Conservation (phyloP, 768 basidiomycete genomes). For the Lactifluus echinatus region DNA sequence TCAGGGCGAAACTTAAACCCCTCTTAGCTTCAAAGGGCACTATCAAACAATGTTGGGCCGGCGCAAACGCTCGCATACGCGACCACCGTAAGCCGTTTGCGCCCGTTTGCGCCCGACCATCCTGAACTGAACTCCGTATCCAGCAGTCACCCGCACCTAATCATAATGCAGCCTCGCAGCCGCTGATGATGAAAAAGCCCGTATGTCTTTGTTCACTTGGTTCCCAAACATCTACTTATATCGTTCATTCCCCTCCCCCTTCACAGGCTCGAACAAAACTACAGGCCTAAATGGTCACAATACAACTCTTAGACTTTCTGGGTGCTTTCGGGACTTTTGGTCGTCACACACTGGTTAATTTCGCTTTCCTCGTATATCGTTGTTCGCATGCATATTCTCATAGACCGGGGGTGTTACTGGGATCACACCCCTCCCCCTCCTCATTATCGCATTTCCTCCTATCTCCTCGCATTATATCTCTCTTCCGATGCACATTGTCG, state of each 20-base stretch:
- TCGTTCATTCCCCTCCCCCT: not conserved
- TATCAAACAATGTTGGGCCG: constrained; percentile 35
- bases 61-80: constrained; percentile 29
- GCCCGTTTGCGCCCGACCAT: constrained; percentile 2
- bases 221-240: not conserved
- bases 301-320: constrained; percentile 12
- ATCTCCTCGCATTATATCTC: constrained; percentile 15
- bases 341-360: constrained; percentile 13
- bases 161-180: constrained; percentile 22
- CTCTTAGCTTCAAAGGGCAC: constrained; percentile 51
- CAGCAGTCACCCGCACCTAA: constrained; percentile 22
- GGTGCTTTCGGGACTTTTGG: constrained; percentile 18
- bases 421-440: constrained; percentile 4
- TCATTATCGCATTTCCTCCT: constrained; percentile 11
- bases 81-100: constrained; percentile 13
- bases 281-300: constrained; percentile 11
- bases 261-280: constrained; percentile 23
- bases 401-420: constrained; percentile 19
- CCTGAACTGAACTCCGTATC: not conserved
- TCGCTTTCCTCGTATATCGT: constrained; percentile 13
- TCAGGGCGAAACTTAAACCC: not conserved
- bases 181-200: constrained; percentile 30
- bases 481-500: constrained; percentile 14
- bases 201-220: constrained; percentile 13
- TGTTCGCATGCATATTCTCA: constrained; percentile 17